phyloP scores from a whole-genome alignment of 352 stramenopile species.

The Thalassiosira mediterranea region DNA sequence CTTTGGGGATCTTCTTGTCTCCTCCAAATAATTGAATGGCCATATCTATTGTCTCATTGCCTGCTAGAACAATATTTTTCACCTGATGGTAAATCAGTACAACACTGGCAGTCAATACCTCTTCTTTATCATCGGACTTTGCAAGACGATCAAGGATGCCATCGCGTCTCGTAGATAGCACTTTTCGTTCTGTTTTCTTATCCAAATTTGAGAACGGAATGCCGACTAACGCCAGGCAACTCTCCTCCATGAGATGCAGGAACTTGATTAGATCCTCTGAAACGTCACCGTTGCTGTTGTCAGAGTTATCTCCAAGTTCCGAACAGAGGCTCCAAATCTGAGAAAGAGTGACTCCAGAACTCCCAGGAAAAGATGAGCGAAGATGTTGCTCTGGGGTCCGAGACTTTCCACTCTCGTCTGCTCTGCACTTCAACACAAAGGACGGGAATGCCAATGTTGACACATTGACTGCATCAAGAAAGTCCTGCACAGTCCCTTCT shows the following conservation, averaged over 20 bases:
- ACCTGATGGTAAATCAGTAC: conserved; percentile 33
- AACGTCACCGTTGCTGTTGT: background rate
- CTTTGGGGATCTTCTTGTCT: conserved; percentile 39
- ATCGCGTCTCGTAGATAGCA: conserved; percentile 25
- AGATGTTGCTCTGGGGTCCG: conserved; percentile 17
- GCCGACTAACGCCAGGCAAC: conserved; percentile 33
- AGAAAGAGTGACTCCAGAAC: conserved; percentile 18
- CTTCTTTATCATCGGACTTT: conserved; percentile 19
- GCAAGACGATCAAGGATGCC: conserved; percentile 21
- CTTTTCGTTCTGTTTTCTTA: conserved; percentile 44
- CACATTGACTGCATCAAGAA: conserved; percentile 4
- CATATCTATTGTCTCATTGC: conserved; percentile 13
- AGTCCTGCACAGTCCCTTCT: background rate
- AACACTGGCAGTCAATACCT: conserved; percentile 7
- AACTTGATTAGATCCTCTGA: conserved; percentile 19
- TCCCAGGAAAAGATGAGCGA: conserved; percentile 19
- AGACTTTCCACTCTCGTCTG: conserved; percentile 18
- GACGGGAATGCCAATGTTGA: conserved; percentile 29
- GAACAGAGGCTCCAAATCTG: conserved; percentile 34
- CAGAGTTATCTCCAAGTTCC: background rate
- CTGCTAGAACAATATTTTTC: conserved; percentile 23
- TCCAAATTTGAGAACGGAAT: conserved; percentile 44
- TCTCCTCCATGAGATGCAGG: conserved; percentile 20
- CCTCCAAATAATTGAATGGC: conserved; percentile 8
- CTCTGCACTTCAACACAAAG: conserved; percentile 23